These are phyloP conservation scores for Ustilago esculenta DNA, from an alignment of 1,284 basidiomycete genomes.

Conservation along the genomic window DNA sequence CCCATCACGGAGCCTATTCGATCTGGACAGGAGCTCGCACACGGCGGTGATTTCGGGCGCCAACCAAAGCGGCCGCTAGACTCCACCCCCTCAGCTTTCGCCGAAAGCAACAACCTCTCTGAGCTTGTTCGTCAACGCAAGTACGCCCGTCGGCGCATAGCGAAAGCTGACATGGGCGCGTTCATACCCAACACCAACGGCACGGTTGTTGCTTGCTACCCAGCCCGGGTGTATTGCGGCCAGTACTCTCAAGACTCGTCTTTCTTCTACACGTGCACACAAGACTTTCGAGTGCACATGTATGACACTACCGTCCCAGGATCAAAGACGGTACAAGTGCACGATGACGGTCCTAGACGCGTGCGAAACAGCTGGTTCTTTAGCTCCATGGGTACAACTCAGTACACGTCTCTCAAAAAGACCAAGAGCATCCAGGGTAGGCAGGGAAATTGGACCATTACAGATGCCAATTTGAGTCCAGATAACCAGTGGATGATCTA, in stretches of 20 bases:
- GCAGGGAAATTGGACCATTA: slow-evolving; percentile 63
- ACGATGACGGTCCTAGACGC: slow-evolving; percentile 41
- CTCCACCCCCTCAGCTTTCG: slow-evolving; percentile 37
- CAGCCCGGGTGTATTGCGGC: slow-evolving; percentile 86
- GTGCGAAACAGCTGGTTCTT: slow-evolving; percentile 36
- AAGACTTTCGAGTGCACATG: slow-evolving; percentile 78
- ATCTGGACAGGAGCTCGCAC: slow-evolving; percentile 77
- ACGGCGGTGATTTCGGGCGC: slow-evolving; percentile 85
- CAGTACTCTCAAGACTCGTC: slow-evolving; percentile 77
- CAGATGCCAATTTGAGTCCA: slow-evolving; percentile 87
- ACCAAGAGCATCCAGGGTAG: slow-evolving; percentile 63
- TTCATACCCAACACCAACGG: slow-evolving; percentile 87
- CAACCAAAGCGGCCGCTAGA: slow-evolving; percentile 50
- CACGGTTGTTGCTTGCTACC: slow-evolving; percentile 83
- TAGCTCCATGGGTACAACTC: slow-evolving; percentile 68
- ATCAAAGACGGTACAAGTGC: slow-evolving; percentile 27
- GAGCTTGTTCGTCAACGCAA: slow-evolving; percentile 45
- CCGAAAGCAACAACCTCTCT: slow-evolving; percentile 31
- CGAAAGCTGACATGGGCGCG: slow-evolving; percentile 65
- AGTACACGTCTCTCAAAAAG: slow-evolving; percentile 57
- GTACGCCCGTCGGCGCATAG: slow-evolving; percentile 65
- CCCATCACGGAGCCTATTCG: slow-evolving; percentile 74
- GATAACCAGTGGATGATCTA: slow-evolving; percentile 97
- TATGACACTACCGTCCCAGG: slow-evolving; percentile 42
- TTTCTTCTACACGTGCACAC: slow-evolving; percentile 68